Percentiles rank a stretch among this genome's conserved stretches.
Conservation (phyloP, 495 filamentous ascomycete species). For the Tetracladium marchalianum region DNA sequence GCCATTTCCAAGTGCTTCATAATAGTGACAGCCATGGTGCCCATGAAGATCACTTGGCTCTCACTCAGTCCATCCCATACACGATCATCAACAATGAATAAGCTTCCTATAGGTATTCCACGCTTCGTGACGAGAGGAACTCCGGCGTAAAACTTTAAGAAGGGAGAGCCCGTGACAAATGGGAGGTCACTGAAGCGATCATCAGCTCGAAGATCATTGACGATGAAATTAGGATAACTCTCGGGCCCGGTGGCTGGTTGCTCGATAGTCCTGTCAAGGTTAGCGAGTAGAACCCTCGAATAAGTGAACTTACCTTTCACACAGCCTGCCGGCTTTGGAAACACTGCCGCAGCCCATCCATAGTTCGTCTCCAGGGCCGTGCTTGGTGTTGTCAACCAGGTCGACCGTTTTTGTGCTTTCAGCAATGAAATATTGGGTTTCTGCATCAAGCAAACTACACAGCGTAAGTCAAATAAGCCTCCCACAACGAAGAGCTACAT, state of each 20-base stretch:
- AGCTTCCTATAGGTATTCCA: conserved; percentile 60
- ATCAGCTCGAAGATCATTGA: conserved; percentile 37
- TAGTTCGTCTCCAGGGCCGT: conserved; percentile 28
- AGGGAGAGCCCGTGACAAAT: conserved; percentile 32
- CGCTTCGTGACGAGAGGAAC: conserved; percentile 56
- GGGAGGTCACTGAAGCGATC: conserved; percentile 34
- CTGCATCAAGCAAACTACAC: conserved; percentile 25
- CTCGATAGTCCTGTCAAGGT: conserved; percentile 10
- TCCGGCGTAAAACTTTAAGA: conserved; percentile 50
- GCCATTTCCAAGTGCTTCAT: conserved; percentile 55
- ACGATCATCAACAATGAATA: conserved; percentile 54
- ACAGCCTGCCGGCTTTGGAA: conserved; percentile 35
- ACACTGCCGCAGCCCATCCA: conserved; percentile 34
- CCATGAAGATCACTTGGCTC: conserved; percentile 32
- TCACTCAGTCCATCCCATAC: conserved; percentile 32
- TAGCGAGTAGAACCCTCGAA: background rate
- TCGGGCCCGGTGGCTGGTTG: background rate
- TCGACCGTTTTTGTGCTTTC: conserved; percentile 37
- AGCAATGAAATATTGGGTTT: conserved; percentile 43
- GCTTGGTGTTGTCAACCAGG: conserved; percentile 22
- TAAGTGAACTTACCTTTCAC: conserved; percentile 20
- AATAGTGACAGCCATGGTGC: conserved; percentile 40
- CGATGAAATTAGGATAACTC: conserved; percentile 14
- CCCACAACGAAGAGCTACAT: too few species aligned
- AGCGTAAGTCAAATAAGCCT: background rate